Conservation (phyloP, 192 early-diverging fungal genomes). For the Geranomyces variabilis region DNA sequence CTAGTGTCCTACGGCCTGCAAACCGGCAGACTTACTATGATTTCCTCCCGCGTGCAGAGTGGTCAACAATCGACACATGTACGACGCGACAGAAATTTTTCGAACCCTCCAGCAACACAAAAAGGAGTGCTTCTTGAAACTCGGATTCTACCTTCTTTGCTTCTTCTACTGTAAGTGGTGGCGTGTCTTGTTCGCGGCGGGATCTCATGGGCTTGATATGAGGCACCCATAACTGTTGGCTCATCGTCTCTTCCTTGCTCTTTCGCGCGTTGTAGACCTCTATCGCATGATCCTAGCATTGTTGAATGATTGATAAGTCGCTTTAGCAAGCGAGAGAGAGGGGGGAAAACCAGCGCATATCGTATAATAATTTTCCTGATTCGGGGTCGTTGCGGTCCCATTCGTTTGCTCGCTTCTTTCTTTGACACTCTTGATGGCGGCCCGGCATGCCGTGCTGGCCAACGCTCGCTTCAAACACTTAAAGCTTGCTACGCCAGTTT, state of each 20-base stretch:
- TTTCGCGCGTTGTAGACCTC: slow-evolving; percentile 22
- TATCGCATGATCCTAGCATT: slow-evolving; percentile 43
- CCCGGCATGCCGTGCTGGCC: no score
- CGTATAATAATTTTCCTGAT: no score
- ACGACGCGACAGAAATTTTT: slow-evolving; percentile 99
- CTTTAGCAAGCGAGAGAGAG: no score
- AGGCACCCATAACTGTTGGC: background rate
- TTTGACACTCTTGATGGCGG: no score
- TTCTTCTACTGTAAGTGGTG: slow-evolving; percentile 90
- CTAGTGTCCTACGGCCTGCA: no score
- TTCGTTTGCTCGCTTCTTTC: no score
- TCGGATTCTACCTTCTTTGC: slow-evolving; percentile 91
- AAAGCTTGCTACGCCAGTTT: no score
- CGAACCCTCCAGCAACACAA: slow-evolving; percentile 90
- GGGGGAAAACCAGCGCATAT: no score
- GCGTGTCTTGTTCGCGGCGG: background rate
- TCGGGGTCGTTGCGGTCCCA: no score
- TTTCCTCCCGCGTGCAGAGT: slow-evolving; percentile 53
- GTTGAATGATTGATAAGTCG: slow-evolving; percentile 13
- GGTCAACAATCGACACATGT: slow-evolving; percentile 84
- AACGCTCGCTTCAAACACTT: no score
- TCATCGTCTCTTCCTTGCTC: background rate
- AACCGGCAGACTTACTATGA: no score
- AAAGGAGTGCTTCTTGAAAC: slow-evolving; percentile 96
- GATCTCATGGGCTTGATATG: background rate